Conservation (phyloP, 495 filamentous ascomycete genomes). For the Penicillium herquei region DNA sequence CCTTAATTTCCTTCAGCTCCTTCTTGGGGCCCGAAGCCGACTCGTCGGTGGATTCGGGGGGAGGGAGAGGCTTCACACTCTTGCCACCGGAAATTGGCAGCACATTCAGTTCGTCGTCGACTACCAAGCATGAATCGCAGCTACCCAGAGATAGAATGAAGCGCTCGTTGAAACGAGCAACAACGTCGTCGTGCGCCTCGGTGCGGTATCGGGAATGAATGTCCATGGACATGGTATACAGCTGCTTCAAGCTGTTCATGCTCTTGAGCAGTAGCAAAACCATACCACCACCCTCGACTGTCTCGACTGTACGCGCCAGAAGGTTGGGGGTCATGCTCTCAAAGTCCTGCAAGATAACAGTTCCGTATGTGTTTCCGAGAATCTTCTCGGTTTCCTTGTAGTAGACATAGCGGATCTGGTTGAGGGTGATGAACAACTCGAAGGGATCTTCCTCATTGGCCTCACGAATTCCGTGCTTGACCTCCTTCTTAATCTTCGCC, state of each 20-base stretch:
- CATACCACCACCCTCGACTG: slow-evolving; percentile 93
- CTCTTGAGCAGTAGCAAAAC: slow-evolving; percentile 90
- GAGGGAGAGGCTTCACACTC: slow-evolving; percentile 79
- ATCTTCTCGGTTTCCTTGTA: slow-evolving; percentile 99
- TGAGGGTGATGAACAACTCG: slow-evolving; percentile 93
- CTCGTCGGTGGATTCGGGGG: slow-evolving; percentile 63
- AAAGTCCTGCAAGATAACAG: slow-evolving; percentile 98
- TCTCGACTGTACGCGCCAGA: slow-evolving; percentile 92
- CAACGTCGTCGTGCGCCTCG: slow-evolving; percentile 93
- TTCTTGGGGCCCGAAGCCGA: slow-evolving; percentile 61
- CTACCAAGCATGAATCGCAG: slow-evolving; percentile 91
- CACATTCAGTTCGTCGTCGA: slow-evolving; percentile 98
- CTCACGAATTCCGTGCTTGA: slow-evolving; percentile 92
- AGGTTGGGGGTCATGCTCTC: slow-evolving; percentile 97
- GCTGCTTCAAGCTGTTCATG: slow-evolving; percentile 95
- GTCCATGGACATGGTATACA: slow-evolving; percentile 98
- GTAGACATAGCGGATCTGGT: slow-evolving; percentile 98
- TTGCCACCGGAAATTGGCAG: slow-evolving; percentile 96
- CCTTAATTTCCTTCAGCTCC: slow-evolving; percentile 85
- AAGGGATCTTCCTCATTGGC: slow-evolving; percentile 96
- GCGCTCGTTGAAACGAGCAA: slow-evolving; percentile 95
- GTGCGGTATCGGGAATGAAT: slow-evolving; percentile 95
- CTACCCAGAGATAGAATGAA: slow-evolving; percentile 94
- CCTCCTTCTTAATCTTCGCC: slow-evolving; percentile 95
- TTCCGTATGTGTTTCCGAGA: slow-evolving; percentile 96